Evolutionary conservation across 106 monocot species (phyloP).

Genomic region (Phalaenopsis equestris): DNA sequence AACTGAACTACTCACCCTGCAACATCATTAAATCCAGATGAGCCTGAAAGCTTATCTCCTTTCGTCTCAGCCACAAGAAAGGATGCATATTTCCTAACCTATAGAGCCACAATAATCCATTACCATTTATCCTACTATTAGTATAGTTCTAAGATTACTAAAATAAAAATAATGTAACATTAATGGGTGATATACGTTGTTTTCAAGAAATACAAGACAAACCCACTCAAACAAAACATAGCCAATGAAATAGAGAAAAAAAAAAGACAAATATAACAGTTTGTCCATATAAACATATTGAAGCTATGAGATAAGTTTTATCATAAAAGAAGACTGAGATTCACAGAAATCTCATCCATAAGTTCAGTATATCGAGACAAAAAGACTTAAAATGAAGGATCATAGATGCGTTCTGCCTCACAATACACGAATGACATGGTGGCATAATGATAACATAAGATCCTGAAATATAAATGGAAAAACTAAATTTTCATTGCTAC

Average conservation of each 20-base stretch:
- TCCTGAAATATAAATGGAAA: neutral
- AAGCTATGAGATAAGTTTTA: too few species aligned
- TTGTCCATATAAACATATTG: too few species aligned
- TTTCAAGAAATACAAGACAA: too few species aligned
- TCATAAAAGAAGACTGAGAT: too few species aligned
- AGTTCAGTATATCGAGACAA: neutral
- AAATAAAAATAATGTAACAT: too few species aligned
- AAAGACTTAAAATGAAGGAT: neutral
- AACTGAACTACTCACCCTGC: slow-evolving; percentile 42
- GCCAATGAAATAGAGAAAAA: too few species aligned
- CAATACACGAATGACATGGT: neutral
- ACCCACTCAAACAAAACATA: too few species aligned
- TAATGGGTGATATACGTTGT: too few species aligned
- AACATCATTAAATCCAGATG: slow-evolving; percentile 77
- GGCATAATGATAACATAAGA: neutral
- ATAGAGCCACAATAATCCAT: neutral
- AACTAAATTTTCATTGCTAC: too few species aligned
- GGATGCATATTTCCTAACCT: slow-evolving; percentile 75
- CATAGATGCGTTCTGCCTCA: neutral
- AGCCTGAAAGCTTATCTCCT: slow-evolving; percentile 74
- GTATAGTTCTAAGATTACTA: too few species aligned
- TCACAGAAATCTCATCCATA: neutral
- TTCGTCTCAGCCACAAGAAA: slow-evolving; percentile 73
- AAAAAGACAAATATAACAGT: too few species aligned
- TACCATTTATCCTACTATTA: neutral